Base-by-base conservation (phyloP, 805 yeast species). In the Candida khao-thaluensis region DNA sequence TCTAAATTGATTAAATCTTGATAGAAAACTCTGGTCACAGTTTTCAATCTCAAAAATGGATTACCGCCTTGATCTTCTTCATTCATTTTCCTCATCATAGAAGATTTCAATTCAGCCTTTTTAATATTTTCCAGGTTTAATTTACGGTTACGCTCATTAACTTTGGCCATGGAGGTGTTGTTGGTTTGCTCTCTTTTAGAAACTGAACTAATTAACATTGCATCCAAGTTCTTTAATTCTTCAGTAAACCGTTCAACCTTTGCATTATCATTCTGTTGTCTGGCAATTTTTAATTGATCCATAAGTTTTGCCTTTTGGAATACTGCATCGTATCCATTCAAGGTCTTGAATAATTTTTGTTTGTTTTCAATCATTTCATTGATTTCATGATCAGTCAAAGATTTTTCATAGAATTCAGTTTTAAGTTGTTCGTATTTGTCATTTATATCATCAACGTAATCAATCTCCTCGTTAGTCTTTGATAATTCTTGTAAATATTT, bases 1-100 rank as follows among this genome's bases (percentile, higher is more conserved):
- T 74, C 82, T 44, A 72, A 75, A 45, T 72, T 71, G 45, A 73
- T 78, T 33, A 72, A 64, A 39, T 76, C 75, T 41, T 72, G 69
- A 54, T 89, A 88, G 62, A 87, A 91, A 44, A 87, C 79, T 53
- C 86, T 78, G 1, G 97, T 86, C 45, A 81, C 84, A 1, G 98
- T 91, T 58, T 86, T 83, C 56, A 93, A 75, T 59, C 98, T 80
- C 49, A 85, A 79, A 62, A 93, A 93, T 16, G 99, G 98, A 65
- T 93, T 86, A 7, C 71, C 71, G 7, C 52, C 60, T 51, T 72
- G 77, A 38, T 77, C 70, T 30, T 51, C 68, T 2, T 48, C 40
- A 25, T 30, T 35, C 32, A 42, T 40, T 50, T 63, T 78, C 49
- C 81, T 74, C 56, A 64, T 68, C 38, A 77, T 82, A 15, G 75